phyloP scores from a whole-genome alignment of 129 eudicot genomes.

The Escallonia herrerae region DNA sequence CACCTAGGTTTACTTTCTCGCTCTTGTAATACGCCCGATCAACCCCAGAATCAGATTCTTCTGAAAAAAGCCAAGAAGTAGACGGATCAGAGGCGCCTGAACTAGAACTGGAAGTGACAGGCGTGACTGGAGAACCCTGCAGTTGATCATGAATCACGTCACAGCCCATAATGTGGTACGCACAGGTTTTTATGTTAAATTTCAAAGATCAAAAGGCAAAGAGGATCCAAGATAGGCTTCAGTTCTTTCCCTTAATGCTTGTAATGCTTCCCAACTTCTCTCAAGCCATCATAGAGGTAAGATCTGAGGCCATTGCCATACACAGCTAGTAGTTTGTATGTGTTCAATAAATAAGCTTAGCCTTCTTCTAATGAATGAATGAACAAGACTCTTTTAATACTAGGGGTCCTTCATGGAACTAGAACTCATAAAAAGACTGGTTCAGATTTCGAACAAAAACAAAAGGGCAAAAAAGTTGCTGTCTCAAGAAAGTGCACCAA shows the following conservation, averaged over 20 bases:
- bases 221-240: not conserved
- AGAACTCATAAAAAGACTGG: no score
- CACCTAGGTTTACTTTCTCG: conserved; percentile 27
- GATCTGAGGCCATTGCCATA: not conserved
- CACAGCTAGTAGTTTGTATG: not conserved
- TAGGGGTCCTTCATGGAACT: no score
- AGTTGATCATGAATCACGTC: conserved; percentile 30
- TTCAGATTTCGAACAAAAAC: no score
- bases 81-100: conserved; percentile 48
- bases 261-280: not conserved
- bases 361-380: no score
- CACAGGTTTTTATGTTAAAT: not conserved
- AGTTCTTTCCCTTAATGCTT: not conserved
- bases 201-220: not conserved
- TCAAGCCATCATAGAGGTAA: not conserved
- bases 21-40: conserved; percentile 33
- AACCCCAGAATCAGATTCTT: conserved; percentile 46
- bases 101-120: conserved; percentile 47
- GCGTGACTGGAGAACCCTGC: conserved; percentile 61
- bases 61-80: conserved; percentile 50
- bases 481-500: no score
- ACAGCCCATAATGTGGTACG: not conserved
- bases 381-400: no score
- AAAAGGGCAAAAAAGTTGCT: no score
- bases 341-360: no score